Base-by-base conservation (phyloP, 2,329 filamentous ascomycete species). In the Thelonectria blattea region DNA sequence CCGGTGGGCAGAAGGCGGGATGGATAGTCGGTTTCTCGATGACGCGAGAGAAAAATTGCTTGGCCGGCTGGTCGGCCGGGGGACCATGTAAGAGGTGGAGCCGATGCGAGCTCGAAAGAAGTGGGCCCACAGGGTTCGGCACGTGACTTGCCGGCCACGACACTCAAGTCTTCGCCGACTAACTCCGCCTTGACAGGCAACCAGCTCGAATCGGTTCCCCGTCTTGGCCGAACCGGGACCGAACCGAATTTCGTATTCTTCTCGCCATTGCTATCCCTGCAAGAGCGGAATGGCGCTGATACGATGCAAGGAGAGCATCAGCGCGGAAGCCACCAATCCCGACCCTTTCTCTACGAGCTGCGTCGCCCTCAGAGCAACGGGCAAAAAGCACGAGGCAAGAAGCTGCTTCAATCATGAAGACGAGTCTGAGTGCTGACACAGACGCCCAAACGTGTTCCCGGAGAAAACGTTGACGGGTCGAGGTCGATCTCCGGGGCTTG, bases 91-190 rank as follows among this genome's bases (percentile, higher is more conserved):
- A 3, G 22, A 5, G 47, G 52, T 48, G 52, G 58, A 48, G 48
- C 41, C 52, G 58, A 47, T 24, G 18, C 27, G 27, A 37, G 11
- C 27, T 2, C 3, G 12, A 15, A 15, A 37, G 34, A 37, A 22
- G 42, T 47, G 11, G 14, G 37, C 27, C 43, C 50, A 10, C 9
- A 27, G 22, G 14, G 24, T 58, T 20, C 30, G 30, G 51, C 66
- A 68, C 65, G 67, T 71, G 67, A 67, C 50, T 11, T 20, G 11
- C 18, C 45, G 45, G 55, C 27, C 22, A 24, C 37, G 47, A 24
- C 22, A 24, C 56, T 71, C 68, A 70, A 71, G 60, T 71, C 67
- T 65, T 62, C 34, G 63, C 67, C 68, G 64, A 67, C 55, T 70
- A 70, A 70, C 64, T 71, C 68, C 68, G 68, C 57, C 7, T 42